A percentile compares a stretch with the other conserved stretches of the same genome.
phyloP scores from a whole-genome alignment of 441 rosid genomes.

The Dalechampia spathulata region DNA sequence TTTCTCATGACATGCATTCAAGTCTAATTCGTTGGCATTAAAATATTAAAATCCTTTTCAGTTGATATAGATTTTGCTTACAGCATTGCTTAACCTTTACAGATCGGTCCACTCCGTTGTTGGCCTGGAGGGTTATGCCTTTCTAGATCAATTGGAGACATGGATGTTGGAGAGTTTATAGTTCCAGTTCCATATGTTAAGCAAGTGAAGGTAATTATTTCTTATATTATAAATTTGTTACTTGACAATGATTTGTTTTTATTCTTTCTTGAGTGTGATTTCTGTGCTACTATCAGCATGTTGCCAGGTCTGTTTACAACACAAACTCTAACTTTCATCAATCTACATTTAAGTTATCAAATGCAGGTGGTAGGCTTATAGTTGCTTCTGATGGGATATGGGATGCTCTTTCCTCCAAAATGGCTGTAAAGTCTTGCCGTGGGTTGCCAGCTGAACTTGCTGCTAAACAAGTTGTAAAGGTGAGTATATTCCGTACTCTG shows the following conservation, averaged over 20 bases:
- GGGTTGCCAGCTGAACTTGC: slow-evolving; percentile 88
- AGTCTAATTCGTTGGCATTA: not conserved
- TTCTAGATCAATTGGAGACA: slow-evolving; percentile 90
- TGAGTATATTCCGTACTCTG: slow-evolving; percentile 17
- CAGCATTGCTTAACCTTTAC: slow-evolving; percentile 6
- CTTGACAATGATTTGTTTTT: not conserved
- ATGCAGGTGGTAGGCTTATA: slow-evolving; percentile 78
- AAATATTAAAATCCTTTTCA: not conserved
- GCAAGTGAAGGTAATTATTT: slow-evolving; percentile 79
- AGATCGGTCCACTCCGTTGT: slow-evolving; percentile 90
- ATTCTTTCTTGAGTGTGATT: not conserved
- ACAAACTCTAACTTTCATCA: slow-evolving; percentile 16
- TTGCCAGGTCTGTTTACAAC: not conserved
- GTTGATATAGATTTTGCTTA: not conserved
- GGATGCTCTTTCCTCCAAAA: slow-evolving; percentile 79
- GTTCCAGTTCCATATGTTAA: slow-evolving; percentile 87
- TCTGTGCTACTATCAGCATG: not conserved
- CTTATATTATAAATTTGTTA: not conserved
- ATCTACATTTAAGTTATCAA: slow-evolving; percentile 46
- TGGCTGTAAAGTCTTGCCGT: slow-evolving; percentile 59
- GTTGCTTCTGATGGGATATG: slow-evolving; percentile 92
- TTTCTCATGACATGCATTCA: not conserved
- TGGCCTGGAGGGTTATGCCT: slow-evolving; percentile 97
- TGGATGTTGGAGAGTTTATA: slow-evolving; percentile 93
- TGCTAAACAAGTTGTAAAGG: slow-evolving; percentile 89